A percentile compares a stretch with the other conserved stretches of the same genome.
phyloP scores from a whole-genome alignment of 2,329 filamentous ascomycete species.

The Phyllosticta capitalensis region DNA sequence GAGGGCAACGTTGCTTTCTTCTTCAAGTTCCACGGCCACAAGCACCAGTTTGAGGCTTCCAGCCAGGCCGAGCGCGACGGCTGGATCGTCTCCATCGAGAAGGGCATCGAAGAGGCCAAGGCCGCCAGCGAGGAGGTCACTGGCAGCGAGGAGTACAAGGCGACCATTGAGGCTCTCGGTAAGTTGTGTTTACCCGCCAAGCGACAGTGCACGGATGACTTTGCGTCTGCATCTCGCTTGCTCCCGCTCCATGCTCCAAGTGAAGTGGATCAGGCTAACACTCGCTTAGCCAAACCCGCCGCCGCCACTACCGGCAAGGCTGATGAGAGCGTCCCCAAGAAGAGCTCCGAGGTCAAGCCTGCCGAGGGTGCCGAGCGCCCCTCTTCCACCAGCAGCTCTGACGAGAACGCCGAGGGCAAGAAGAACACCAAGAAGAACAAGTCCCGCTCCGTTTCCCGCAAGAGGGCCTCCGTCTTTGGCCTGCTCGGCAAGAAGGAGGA shows the following conservation, averaged over 20 bases:
- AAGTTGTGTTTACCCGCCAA: conserved; percentile 29
- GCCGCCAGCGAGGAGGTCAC: conserved; percentile 62
- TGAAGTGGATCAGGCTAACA: conserved; percentile 24
- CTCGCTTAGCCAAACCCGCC: conserved; percentile 29
- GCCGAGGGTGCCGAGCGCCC: conserved; percentile 20
- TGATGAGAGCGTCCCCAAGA: conserved; percentile 33
- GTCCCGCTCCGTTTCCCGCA: conserved; percentile 52
- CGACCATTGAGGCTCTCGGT: conserved; percentile 63
- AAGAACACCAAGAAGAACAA: conserved; percentile 42
- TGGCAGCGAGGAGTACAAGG: conserved; percentile 81
- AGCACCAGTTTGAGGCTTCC: conserved; percentile 85
- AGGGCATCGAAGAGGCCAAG: conserved; percentile 77
- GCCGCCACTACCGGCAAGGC: conserved; percentile 31
- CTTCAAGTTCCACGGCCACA: conserved; percentile 76
- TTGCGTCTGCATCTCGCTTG: conserved; percentile 20
- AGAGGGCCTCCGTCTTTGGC: conserved; percentile 49
- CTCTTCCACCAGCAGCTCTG: conserved; percentile 30
- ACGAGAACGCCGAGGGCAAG: conserved; percentile 38
- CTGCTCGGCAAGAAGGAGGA: conserved; percentile 54
- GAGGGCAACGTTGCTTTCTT: conserved; percentile 74
- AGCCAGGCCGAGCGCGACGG: conserved; percentile 71
- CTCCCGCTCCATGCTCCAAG: conserved; percentile 16
- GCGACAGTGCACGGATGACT: conserved; percentile 13
- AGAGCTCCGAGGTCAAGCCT: conserved; percentile 38
- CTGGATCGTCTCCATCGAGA: conserved; percentile 80